These are phyloP conservation scores for Purshia tridentata DNA, from an alignment of 306 rosid genomes.

Conservation along the genomic window DNA sequence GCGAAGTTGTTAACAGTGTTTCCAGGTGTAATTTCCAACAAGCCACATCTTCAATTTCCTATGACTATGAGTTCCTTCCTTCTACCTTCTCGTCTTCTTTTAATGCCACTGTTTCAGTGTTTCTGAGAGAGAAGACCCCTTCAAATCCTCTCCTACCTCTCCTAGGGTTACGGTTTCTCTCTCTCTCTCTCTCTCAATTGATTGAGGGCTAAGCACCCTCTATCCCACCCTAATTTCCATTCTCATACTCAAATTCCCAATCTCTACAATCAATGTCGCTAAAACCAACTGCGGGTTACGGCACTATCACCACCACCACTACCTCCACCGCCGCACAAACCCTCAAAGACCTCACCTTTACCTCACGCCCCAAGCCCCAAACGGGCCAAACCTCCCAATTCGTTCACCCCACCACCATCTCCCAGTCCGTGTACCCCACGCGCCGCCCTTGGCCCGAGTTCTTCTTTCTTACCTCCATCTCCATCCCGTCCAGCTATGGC, in stretches of 20 bases:
- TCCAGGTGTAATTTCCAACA: background rate
- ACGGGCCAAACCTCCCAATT: constrained; percentile 25
- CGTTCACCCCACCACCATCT: constrained; percentile 28
- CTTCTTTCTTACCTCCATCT: constrained; percentile 32
- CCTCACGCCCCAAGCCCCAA: constrained; percentile 29
- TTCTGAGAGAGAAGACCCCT: too few relatives aligned
- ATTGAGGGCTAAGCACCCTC: background rate
- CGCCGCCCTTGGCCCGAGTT: constrained; percentile 52
- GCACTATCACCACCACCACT: constrained; percentile 25
- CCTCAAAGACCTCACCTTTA: constrained; percentile 27
- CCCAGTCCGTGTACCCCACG: constrained; percentile 35
- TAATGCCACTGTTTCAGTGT: too few relatives aligned
- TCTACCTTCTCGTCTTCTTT: too few relatives aligned
- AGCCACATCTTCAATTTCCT: background rate
- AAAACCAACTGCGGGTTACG: constrained; percentile 25
- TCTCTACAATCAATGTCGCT: constrained; percentile 19
- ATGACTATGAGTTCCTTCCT: too few relatives aligned
- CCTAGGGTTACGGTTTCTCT: too few relatives aligned
- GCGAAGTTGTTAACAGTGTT: background rate
- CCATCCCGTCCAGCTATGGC: constrained; percentile 31
- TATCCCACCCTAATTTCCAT: background rate
- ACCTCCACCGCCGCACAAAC: background rate
- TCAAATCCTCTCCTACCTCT: too few relatives aligned
- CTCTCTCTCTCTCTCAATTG: background rate
- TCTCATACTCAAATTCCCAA: background rate